A percentile compares a stretch with the other conserved stretches of the same genome.
phyloP scores from a whole-genome alignment of 352 stramenopile genomes.

The Globisporangium carolinianum region DNA sequence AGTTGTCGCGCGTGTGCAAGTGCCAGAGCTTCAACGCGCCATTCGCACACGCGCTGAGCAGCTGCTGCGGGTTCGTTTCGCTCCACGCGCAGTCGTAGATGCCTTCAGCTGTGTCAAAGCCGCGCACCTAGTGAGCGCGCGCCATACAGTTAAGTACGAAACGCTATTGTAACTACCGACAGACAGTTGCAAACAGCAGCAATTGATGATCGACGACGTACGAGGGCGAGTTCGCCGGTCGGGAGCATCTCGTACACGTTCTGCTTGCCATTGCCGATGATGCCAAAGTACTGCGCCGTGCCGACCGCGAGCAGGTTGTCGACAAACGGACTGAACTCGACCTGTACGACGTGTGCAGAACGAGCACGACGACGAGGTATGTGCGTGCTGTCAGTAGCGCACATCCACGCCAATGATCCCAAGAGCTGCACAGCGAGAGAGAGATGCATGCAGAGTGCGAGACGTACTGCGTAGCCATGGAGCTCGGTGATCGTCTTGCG shows the following conservation, averaged over 20 bases:
- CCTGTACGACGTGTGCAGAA: constrained; percentile 22
- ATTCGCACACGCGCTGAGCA: constrained; percentile 84
- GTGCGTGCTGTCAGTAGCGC: not conserved
- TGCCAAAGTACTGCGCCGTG: constrained; percentile 90
- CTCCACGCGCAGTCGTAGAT: constrained; percentile 90
- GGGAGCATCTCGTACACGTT: constrained; percentile 77
- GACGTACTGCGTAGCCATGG: constrained; percentile 54
- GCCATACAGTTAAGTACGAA: not conserved
- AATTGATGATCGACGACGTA: constrained; percentile 15
- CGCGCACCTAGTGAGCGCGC: constrained; percentile 40
- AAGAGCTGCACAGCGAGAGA: not conserved
- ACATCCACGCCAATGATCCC: too few relatives aligned
- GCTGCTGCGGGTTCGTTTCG: constrained; percentile 78
- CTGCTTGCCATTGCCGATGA: constrained; percentile 88
- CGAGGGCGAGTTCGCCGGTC: constrained; percentile 45
- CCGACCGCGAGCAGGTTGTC: constrained; percentile 83
- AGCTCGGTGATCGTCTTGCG: constrained; percentile 52
- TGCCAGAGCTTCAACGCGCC: constrained; percentile 89
- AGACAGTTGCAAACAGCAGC: too few relatives aligned
- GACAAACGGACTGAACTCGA: constrained; percentile 90
- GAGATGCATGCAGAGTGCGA: not conserved
- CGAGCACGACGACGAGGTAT: too few relatives aligned
- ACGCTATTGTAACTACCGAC: too few relatives aligned
- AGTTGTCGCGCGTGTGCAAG: constrained; percentile 78
- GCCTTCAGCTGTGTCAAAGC: constrained; percentile 86